Conservation (phyloP, 768 basidiomycete species). For the Termitomyces sp. region DNA sequence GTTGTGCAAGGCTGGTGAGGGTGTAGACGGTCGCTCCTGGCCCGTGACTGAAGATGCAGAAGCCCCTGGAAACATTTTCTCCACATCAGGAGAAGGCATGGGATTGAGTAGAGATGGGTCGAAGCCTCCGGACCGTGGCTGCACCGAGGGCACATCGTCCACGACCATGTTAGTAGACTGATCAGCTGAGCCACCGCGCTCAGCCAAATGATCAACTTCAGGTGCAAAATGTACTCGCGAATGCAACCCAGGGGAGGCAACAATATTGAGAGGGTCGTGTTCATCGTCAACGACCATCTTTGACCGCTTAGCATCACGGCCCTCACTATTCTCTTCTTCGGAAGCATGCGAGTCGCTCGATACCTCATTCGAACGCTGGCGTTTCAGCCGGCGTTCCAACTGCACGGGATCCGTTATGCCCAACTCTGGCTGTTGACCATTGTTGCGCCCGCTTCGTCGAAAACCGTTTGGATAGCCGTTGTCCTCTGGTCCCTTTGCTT, state of each 20-base stretch:
- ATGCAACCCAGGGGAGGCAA: constrained; percentile 26
- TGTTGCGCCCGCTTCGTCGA: constrained; percentile 67
- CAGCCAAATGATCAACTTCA: constrained; percentile 19
- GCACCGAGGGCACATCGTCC: constrained; percentile 21
- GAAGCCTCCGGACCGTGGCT: constrained; percentile 35
- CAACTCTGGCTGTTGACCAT: constrained; percentile 67
- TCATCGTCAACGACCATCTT: constrained; percentile 43
- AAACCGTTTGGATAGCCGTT: constrained; percentile 40
- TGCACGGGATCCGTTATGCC: constrained; percentile 68
- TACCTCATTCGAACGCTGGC: constrained; percentile 56
- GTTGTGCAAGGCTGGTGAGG: constrained; percentile 5
- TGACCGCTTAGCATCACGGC: constrained; percentile 52
- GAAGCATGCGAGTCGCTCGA: constrained; percentile 45
- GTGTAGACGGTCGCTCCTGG: neutral
- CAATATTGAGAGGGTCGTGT: constrained; percentile 43
- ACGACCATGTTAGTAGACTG: constrained; percentile 28
- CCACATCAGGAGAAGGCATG: constrained; percentile 25
- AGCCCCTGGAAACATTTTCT: constrained; percentile 15
- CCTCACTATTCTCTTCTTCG: constrained; percentile 44
- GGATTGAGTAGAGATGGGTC: constrained; percentile 52
- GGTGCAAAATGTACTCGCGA: constrained; percentile 47
- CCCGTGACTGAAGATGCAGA: constrained; percentile 3
- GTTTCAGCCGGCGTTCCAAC: constrained; percentile 70
- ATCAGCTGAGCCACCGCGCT: neutral
- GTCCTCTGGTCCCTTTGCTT: constrained; percentile 21